A percentile compares a stretch with the other conserved stretches of the same genome.
These are phyloP conservation scores for Brassica balearica DNA, from an alignment of 441 rosid species.

Conservation along the genomic window DNA sequence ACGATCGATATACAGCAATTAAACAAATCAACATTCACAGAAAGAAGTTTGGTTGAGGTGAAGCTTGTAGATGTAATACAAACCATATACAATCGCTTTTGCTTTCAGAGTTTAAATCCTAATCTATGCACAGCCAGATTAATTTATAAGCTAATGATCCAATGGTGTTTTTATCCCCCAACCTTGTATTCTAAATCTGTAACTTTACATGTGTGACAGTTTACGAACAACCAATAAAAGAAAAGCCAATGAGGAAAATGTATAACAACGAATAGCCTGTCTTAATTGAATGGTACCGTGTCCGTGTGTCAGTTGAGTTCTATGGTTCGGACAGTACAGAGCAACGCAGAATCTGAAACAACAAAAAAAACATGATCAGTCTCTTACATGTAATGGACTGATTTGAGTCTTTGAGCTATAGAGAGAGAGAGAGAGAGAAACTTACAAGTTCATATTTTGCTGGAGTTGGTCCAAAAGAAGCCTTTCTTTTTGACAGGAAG, in stretches of 20 bases:
- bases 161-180: neutral
- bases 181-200: constrained; percentile 23
- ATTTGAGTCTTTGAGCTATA: neutral
- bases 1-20: neutral
- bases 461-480: constrained; percentile 86
- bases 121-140: constrained; percentile 28
- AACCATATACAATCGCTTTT: neutral
- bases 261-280: constrained; percentile 33
- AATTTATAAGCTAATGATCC: constrained; percentile 7
- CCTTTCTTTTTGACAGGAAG: constrained; percentile 65
- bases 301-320: constrained; percentile 21
- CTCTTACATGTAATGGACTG: neutral
- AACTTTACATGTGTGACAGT: constrained; percentile 40
- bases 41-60: neutral
- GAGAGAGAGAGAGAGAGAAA: constrained; percentile 10
- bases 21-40: neutral
- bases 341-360: constrained; percentile 33
- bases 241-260: constrained; percentile 33
- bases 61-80: neutral
- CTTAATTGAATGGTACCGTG: constrained; percentile 26
- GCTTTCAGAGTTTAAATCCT: neutral
- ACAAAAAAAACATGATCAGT: neutral
- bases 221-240: constrained; percentile 1
- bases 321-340: constrained; percentile 23
- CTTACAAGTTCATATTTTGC: constrained; percentile 65